phyloP scores from a whole-genome alignment of 352 stramenopile species.

The Discostella stelligera region DNA sequence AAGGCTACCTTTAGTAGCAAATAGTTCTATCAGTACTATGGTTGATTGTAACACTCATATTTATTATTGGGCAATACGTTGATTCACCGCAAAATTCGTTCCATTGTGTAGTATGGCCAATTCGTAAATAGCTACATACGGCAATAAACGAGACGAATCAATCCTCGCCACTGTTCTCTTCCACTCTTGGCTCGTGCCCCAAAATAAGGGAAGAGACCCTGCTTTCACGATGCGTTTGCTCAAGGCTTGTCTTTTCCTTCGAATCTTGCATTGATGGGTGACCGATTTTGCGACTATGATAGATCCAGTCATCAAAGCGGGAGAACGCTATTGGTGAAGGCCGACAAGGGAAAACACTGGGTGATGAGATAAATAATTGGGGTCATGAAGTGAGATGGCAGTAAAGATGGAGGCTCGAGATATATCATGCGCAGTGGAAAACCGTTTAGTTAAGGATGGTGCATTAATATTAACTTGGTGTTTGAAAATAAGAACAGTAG shows the following conservation, averaged over 20 bases:
- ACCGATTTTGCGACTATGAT: not conserved
- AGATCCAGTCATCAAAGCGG: too few relatives aligned
- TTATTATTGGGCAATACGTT: not conserved
- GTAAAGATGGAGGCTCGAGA: too few relatives aligned
- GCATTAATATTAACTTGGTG: constrained; percentile 47
- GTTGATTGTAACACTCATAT: too few relatives aligned
- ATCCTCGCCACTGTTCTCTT: not conserved
- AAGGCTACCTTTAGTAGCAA: too few relatives aligned
- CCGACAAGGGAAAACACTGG: too few relatives aligned
- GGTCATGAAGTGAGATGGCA: too few relatives aligned
- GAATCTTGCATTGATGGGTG: not conserved
- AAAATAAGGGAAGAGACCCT: not conserved
- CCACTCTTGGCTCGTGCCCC: not conserved
- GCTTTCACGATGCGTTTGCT: not conserved
- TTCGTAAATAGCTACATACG: too few relatives aligned
- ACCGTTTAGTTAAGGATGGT: constrained; percentile 79
- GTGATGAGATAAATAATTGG: too few relatives aligned
- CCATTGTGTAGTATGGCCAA: too few relatives aligned
- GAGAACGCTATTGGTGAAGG: too few relatives aligned
- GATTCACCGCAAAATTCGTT: too few relatives aligned
- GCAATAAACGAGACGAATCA: not conserved
- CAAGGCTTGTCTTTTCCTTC: not conserved
- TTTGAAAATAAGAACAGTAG: constrained; percentile 45
- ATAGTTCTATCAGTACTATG: too few relatives aligned
- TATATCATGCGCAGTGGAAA: constrained; percentile 73